These are phyloP conservation scores for Yarrowia divulgata DNA, from an alignment of 805 yeast genomes.

Conservation along the genomic window DNA sequence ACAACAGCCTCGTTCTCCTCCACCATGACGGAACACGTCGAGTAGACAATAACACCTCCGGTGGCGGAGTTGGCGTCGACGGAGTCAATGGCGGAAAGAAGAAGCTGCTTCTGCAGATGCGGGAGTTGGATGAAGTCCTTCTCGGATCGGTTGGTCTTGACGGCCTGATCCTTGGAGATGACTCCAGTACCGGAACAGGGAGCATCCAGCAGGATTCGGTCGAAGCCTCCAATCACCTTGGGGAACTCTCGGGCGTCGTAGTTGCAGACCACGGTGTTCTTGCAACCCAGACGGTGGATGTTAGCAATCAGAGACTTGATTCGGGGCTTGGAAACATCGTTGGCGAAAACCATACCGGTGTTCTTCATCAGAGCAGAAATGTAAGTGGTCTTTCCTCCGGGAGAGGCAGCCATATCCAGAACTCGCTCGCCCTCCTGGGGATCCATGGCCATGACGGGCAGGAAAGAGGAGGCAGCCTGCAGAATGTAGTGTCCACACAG, in stretches of 20 bases:
- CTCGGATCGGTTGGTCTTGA: slow-evolving; percentile 90
- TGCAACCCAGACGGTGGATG: slow-evolving; percentile 95
- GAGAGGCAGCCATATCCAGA: slow-evolving; percentile 99
- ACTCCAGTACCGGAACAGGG: slow-evolving; percentile 99
- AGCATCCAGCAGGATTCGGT: slow-evolving; percentile 92
- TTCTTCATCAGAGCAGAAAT: slow-evolving; percentile 96
- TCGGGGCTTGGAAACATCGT: slow-evolving; percentile 95
- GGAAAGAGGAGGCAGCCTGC: slow-evolving; percentile 97
- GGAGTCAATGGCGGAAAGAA: slow-evolving; percentile 94
- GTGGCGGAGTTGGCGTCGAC: slow-evolving; percentile 91
- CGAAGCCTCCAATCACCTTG: slow-evolving; percentile 97
- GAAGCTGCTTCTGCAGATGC: slow-evolving; percentile 91
- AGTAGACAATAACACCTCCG: slow-evolving; percentile 94
- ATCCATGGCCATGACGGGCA: slow-evolving; percentile 96
- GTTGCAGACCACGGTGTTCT: slow-evolving; percentile 94
- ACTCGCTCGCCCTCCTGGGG: slow-evolving; percentile 98
- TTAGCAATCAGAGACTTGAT: slow-evolving; percentile 96
- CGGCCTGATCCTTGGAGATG: slow-evolving; percentile 95
- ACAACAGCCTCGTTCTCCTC: slow-evolving; percentile 99
- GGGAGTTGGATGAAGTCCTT: slow-evolving; percentile 97
- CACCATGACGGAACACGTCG: slow-evolving; percentile 97
- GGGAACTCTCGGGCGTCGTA: slow-evolving; percentile 99
- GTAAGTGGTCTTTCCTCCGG: slow-evolving; percentile 98
- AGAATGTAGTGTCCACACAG: slow-evolving; percentile 96
- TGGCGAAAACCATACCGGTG: slow-evolving; percentile 96